These are phyloP conservation scores for Thelephora terrestris DNA, from an alignment of 1,284 basidiomycete species.

Conservation along the genomic window DNA sequence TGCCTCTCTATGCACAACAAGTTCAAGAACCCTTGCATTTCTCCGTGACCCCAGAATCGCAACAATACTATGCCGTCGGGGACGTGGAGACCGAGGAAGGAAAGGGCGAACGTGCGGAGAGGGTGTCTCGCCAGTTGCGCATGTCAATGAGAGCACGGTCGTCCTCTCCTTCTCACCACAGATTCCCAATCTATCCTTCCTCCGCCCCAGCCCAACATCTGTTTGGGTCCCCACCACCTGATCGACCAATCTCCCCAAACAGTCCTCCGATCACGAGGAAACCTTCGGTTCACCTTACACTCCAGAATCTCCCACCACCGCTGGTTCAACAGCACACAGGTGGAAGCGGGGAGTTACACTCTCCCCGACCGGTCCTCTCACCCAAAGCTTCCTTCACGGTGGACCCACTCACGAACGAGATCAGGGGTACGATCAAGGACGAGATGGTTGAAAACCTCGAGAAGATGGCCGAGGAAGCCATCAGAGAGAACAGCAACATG, in stretches of 20 bases:
- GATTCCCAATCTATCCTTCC: constrained; percentile 17
- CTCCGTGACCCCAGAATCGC: constrained; percentile 19
- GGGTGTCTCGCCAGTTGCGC: constrained; percentile 49
- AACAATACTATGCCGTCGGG: no score
- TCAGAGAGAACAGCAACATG: constrained; percentile 13
- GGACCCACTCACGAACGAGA: constrained; percentile 27
- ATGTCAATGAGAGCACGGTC: constrained; percentile 46
- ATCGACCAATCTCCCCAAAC: constrained; percentile 5
- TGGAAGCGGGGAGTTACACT: constrained; percentile 31
- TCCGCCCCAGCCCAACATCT: constrained; percentile 10
- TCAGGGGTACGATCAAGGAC: constrained; percentile 32
- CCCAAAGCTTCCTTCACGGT: constrained; percentile 42
- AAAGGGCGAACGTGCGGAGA: constrained; percentile 48
- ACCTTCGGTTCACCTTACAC: constrained; percentile 1
- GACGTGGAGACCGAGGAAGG: constrained; percentile 31
- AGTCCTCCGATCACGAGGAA: constrained; percentile 1
- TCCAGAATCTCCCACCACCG: background rate
- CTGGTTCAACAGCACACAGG: background rate
- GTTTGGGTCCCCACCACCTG: constrained; percentile 11
- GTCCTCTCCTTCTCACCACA: constrained; percentile 43
- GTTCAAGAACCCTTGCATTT: background rate
- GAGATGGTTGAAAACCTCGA: constrained; percentile 55
- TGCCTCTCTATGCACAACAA: constrained; percentile 13
- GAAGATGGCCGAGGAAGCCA: constrained; percentile 52
- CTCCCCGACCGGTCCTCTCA: constrained; percentile 50